Evolutionary conservation across 768 basidiomycete species (phyloP).

Genomic region (Terana coerulea): DNA sequence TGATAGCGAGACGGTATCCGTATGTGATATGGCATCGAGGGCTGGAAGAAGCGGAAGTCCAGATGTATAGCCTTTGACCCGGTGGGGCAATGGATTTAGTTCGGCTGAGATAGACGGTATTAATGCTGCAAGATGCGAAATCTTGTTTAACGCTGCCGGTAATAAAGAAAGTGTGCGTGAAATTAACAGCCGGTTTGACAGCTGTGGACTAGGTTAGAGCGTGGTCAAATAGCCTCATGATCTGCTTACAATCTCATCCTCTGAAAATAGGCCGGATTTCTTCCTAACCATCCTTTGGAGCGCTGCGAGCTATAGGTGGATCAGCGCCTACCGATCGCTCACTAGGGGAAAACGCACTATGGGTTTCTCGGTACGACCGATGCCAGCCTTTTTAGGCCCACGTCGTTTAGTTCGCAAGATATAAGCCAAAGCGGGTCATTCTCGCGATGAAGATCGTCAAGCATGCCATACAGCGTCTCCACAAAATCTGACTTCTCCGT

Average conservation of each 20-base stretch:
- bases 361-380: slow-evolving; percentile 54
- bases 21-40: slow-evolving; percentile 9
- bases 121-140: slow-evolving; percentile 25
- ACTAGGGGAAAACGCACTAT: slow-evolving; percentile 38
- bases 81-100: slow-evolving; percentile 35
- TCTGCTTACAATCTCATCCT: slow-evolving; percentile 31
- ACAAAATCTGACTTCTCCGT: slow-evolving; percentile 33
- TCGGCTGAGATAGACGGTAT: slow-evolving; percentile 33
- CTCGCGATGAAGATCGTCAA: slow-evolving; percentile 18
- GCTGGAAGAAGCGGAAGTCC: slow-evolving; percentile 38
- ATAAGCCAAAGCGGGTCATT: slow-evolving; percentile 51
- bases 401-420: slow-evolving; percentile 31
- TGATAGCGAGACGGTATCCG: slow-evolving; percentile 34
- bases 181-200: slow-evolving; percentile 53
- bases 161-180: slow-evolving; percentile 47
- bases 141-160: slow-evolving; percentile 40
- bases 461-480: slow-evolving; percentile 22
- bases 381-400: slow-evolving; percentile 47
- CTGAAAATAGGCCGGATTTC: slow-evolving; percentile 28
- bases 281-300: slow-evolving; percentile 33
- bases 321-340: neutral
- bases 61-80: slow-evolving; percentile 36
- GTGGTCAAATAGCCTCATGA: neutral
- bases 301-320: neutral
- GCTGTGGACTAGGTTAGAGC: too few relatives aligned